Evolutionary conservation across 257 asterid genomes (phyloP).

Genomic region (Rehmannia glutinosa): DNA sequence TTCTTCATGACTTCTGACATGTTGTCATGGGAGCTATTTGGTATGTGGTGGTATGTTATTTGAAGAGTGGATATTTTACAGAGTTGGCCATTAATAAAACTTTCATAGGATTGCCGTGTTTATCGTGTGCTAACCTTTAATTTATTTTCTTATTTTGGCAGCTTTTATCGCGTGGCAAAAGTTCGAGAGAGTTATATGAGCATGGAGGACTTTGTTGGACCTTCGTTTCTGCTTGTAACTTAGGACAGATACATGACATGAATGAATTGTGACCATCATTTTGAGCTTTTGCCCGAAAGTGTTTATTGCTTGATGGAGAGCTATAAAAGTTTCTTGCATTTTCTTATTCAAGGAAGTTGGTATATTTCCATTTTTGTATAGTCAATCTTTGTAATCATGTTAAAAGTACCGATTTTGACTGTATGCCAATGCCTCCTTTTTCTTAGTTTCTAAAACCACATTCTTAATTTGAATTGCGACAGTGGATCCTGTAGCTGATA

Average conservation of each 20-base stretch:
- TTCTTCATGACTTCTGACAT: not conserved
- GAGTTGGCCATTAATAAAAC: not conserved
- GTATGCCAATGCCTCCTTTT: not conserved
- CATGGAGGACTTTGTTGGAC: not conserved
- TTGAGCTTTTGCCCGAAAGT: not conserved
- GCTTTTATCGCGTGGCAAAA: constrained; percentile 4
- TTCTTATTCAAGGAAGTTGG: not conserved
- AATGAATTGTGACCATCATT: not conserved
- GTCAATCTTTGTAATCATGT: not conserved
- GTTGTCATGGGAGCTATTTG: not conserved
- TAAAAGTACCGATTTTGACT: not conserved
- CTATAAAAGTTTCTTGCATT: not conserved
- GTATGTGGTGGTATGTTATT: not conserved
- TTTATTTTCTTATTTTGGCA: not conserved
- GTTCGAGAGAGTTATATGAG: not conserved
- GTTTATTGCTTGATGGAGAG: not conserved
- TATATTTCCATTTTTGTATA: constrained; percentile 3
- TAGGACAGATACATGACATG: constrained; percentile 16
- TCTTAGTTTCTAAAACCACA: not conserved
- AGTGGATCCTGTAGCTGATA: not conserved
- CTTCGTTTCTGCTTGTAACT: constrained; percentile 14
- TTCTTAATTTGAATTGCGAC: not conserved
- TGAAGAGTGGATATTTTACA: not conserved
- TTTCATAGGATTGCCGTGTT: not conserved
- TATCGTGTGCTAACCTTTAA: not conserved